Evolutionary conservation across 1,284 basidiomycete species (phyloP), one percentile per base, ranked within the genome.

Genomic region (Cystobasidiaceae sp.): DNA sequence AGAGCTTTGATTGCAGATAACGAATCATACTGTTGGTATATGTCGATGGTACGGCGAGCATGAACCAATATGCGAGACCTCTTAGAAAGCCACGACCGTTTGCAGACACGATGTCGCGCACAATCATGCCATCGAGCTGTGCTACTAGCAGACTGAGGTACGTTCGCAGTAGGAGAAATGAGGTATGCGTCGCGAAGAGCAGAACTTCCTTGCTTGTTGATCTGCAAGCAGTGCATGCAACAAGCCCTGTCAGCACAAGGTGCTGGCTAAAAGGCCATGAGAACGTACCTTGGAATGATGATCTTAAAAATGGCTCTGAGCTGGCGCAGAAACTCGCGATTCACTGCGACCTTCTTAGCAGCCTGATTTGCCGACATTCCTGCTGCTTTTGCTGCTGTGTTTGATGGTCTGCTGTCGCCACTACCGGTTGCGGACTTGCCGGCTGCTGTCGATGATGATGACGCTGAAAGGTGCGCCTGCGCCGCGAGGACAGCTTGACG

Each of bases 21-120:
- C 62, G 41, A 56, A 69, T 70, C 90, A 97, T 93, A 1, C 90
- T 87, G 75, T 98, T 97, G 0, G 93, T 97, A 75, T 93, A 94
- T 19, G 91, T 93, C 73, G 89, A 92, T 0, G 94, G 93, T 27
- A 97, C 81, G 0, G 92, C 90, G 6, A 98, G 82, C 5, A 85
- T 79, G 74, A 94, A 96, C 93, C 93, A 97, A 66, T 91, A 81
- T 0, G 82, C 88, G 0, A 97, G 79, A 0, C 93, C 93, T 55
- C 82, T 83, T 15, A 91, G 69, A 77, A 97, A 97, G 0, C 91
- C 92, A 59, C 82, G 83, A 0, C 85, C 88, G 74, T 97, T 86
- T 0, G 90, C 92, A 32, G 87, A 90, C 55, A 89, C 92, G 62
- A 97, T 80, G 76, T 94, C 89, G 62, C 90, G 79, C 7, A 96